A percentile compares a stretch with the other conserved stretches of the same genome.
These are phyloP conservation scores for Larix kaempferi DNA, from an alignment of 75 land plant genomes.

Conservation along the genomic window DNA sequence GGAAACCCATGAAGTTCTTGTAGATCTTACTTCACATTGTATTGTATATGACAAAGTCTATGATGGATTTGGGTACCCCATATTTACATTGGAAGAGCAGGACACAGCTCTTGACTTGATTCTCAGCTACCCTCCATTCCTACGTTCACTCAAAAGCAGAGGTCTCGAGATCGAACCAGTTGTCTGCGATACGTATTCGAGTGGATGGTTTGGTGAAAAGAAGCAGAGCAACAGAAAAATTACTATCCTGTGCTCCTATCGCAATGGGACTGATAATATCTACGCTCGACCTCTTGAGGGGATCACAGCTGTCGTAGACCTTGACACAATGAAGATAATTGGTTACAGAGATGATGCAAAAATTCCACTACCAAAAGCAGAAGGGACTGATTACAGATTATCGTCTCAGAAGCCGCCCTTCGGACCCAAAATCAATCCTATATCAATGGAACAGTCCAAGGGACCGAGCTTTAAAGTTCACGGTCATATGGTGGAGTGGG, in stretches of 20 bases:
- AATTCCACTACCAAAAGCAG: conserved; percentile 1
- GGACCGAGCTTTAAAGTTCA: conserved; percentile 24
- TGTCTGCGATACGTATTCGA: conserved; percentile 25
- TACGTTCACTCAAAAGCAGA: conserved; percentile 32
- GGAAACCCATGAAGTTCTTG: conserved; percentile 36
- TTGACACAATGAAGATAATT: conserved; percentile 31
- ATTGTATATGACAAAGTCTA: conserved; percentile 26
- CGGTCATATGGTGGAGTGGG: conserved; percentile 59
- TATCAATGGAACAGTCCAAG: conserved; percentile 17
- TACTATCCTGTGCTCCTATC: conserved; percentile 41
- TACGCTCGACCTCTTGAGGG: conserved; percentile 70
- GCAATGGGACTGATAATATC: conserved; percentile 41
- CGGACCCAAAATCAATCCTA: conserved; percentile 22
- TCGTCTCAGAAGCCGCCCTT: conserved; percentile 5
- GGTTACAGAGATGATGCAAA: background rate
- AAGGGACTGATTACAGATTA: conserved; percentile 31
- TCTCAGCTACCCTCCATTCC: conserved; percentile 32
- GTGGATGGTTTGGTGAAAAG: conserved; percentile 56
- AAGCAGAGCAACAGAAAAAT: conserved; percentile 31
- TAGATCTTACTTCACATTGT: conserved; percentile 29
- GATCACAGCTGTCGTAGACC: conserved; percentile 36
- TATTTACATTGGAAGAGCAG: conserved; percentile 43
- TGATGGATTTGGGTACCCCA: conserved; percentile 45
- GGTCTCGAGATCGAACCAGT: conserved; percentile 36
- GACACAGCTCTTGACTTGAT: conserved; percentile 13